A percentile compares a stretch with the other conserved stretches of the same genome.
Evolutionary conservation across 306 rosid genomes (phyloP).

Genomic region (peach (Prunus persica)): Prunus_persica_NCBIv2 NC_034014.1:3688001-3688500

Average conservation of each 20-base stretch:
- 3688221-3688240: neutral
- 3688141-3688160: neutral
- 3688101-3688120: too few species aligned
- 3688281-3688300: conserved; percentile 34
- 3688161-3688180: neutral
- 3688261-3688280: neutral
- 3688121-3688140: too few species aligned
- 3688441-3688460: neutral
- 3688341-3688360: neutral
- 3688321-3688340: conserved; percentile 16
- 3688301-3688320: conserved; percentile 26
- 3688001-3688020: too few species aligned
- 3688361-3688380: conserved; percentile 13
- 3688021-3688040: too few species aligned
- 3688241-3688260: neutral
- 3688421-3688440: neutral
- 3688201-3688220: neutral
- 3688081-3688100: too few species aligned
- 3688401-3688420: conserved; percentile 9
- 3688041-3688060: too few species aligned
- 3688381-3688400: conserved; percentile 15
- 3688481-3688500: neutral
- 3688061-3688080: too few species aligned
- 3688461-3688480: neutral
- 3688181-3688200: neutral